Evolutionary conservation across 1,284 basidiomycete species (phyloP).

Genomic region (Moesziomyces sp.): DNA sequence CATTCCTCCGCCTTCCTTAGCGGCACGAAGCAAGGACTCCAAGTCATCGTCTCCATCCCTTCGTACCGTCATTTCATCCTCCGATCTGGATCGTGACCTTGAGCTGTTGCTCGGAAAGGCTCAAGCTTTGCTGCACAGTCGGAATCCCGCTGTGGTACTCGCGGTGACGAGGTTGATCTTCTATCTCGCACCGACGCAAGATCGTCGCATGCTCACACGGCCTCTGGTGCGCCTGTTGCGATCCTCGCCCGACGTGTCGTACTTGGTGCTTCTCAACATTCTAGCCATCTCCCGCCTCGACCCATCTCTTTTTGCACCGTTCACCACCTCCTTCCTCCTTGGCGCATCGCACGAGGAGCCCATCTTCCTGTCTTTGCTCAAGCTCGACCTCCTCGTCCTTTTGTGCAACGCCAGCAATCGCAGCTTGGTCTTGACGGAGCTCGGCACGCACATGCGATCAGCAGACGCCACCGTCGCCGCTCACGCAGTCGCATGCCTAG

Average conservation of each 20-base stretch:
- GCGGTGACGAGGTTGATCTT: constrained; percentile 39
- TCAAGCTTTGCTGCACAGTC: constrained; percentile 45
- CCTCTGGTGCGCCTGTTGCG: constrained; percentile 49
- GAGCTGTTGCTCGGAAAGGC: constrained; percentile 54
- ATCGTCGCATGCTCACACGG: constrained; percentile 19
- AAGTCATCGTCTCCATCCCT: background rate
- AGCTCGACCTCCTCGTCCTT: constrained; percentile 51
- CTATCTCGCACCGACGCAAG: constrained; percentile 29
- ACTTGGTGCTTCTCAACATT: constrained; percentile 48
- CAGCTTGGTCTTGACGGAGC: constrained; percentile 30
- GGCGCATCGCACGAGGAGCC: constrained; percentile 54
- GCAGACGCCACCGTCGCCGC: constrained; percentile 31
- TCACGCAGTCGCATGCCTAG: constrained; percentile 46
- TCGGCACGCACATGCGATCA: constrained; percentile 39
- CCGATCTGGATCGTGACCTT: constrained; percentile 56
- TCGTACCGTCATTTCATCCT: background rate
- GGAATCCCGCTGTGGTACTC: constrained; percentile 56
- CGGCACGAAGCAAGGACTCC: background rate
- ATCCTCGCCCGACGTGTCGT: constrained; percentile 42
- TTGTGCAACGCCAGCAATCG: constrained; percentile 28
- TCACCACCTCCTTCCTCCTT: constrained; percentile 45
- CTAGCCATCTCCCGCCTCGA: constrained; percentile 26
- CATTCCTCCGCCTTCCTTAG: background rate
- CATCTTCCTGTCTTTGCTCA: constrained; percentile 48
- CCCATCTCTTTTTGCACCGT: constrained; percentile 33